These are phyloP conservation scores for Mycena leptocephala DNA, from an alignment of 768 basidiomycete species.

Conservation along the genomic window DNA sequence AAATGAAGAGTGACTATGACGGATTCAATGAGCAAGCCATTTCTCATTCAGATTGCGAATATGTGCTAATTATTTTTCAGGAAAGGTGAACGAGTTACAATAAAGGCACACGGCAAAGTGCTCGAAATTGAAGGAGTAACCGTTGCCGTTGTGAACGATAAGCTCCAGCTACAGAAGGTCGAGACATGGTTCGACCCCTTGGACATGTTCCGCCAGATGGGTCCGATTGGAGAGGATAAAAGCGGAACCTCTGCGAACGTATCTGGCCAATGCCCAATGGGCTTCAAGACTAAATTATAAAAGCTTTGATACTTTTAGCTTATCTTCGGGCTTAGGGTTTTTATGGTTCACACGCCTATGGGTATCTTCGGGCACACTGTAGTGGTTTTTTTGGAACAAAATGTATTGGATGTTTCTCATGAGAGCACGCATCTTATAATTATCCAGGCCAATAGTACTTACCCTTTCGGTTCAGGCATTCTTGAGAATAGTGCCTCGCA, in stretches of 20 bases:
- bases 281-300: conserved; percentile 23
- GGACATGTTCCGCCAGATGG: conserved; percentile 37
- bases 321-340: conserved; percentile 1
- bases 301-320: not conserved
- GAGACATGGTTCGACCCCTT: conserved; percentile 38
- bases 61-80: conserved; percentile 16
- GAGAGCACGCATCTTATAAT: too few species aligned
- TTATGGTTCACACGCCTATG: not conserved
- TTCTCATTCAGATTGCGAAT: too few species aligned
- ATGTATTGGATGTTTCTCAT: not conserved
- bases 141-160: conserved; percentile 35
- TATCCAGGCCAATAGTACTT: too few species aligned
- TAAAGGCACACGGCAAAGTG: conserved; percentile 31
- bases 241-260: not conserved
- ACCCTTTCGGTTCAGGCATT: too few species aligned
- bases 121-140: conserved; percentile 37
- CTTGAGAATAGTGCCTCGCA: too few species aligned
- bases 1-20: conserved; percentile 33
- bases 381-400: too few species aligned
- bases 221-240: not conserved
- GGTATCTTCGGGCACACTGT: not conserved
- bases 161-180: conserved; percentile 32
- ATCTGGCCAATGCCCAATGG: conserved; percentile 20
- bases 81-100: conserved; percentile 27
- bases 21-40: conserved; percentile 30